Evolutionary conservation across 2,329 filamentous ascomycete genomes (phyloP).

Genomic region (Cylindrodendrum hubeiense): DNA sequence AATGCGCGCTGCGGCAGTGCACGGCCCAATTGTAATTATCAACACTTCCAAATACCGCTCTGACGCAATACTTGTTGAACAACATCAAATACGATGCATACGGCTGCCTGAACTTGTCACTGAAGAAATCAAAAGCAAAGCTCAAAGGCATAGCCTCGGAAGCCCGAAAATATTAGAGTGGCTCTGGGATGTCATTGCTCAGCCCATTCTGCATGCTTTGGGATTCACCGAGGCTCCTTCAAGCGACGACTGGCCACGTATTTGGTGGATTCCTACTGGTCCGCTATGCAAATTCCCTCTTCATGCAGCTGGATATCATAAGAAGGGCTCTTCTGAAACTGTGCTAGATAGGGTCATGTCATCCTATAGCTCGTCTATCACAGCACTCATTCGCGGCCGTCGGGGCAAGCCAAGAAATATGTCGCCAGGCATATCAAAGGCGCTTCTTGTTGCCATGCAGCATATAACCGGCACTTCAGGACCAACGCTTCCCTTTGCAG

Average conservation of each 20-base stretch:
- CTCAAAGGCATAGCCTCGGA: too few relatives aligned
- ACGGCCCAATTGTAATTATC: neutral
- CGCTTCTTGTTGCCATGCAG: conserved; percentile 47
- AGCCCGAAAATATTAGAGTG: conserved; percentile 38
- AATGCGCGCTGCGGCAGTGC: neutral
- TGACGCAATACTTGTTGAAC: neutral
- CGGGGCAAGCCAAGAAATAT: neutral
- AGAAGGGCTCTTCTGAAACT: conserved; percentile 30
- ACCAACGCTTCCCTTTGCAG: conserved; percentile 33
- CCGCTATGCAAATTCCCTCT: conserved; percentile 46
- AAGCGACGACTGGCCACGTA: conserved; percentile 38
- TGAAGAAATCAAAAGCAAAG: too few relatives aligned
- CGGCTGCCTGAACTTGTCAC: too few relatives aligned
- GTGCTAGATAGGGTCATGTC: conserved; percentile 53
- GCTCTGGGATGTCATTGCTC: conserved; percentile 46
- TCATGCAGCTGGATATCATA: conserved; percentile 50
- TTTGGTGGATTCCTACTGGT: conserved; percentile 53
- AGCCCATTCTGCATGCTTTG: conserved; percentile 44
- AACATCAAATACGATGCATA: neutral
- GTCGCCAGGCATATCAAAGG: neutral
- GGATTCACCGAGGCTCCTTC: conserved; percentile 36
- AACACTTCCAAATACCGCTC: neutral
- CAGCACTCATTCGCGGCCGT: conserved; percentile 43
- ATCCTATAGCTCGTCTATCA: conserved; percentile 52
- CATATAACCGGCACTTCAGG: conserved; percentile 13